A percentile compares a stretch with the other conserved stretches of the same genome.
Conservation (phyloP, 441 rosid genomes). For the Gossypium gossypioides region DNA sequence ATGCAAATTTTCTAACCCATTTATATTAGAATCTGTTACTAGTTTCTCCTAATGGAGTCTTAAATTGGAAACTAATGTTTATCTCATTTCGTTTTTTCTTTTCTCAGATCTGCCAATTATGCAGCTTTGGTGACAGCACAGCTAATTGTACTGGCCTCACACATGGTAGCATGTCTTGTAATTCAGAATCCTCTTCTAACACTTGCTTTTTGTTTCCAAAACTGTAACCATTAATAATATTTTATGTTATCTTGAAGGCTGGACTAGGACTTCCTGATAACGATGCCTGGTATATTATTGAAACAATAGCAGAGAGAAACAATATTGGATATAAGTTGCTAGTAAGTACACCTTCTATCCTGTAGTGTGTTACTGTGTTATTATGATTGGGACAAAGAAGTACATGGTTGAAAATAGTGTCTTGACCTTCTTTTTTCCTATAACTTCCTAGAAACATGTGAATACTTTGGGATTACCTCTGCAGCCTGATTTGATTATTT, state of each 20-base stretch:
- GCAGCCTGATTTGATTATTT: slow-evolving; percentile 3
- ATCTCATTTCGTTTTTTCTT: slow-evolving; percentile 13
- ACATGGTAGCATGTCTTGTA: slow-evolving; percentile 55
- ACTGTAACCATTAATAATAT: slow-evolving; percentile 8
- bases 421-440: neutral
- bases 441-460: neutral
- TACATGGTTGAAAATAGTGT: slow-evolving; percentile 4
- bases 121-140: slow-evolving; percentile 76
- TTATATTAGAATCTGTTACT: neutral
- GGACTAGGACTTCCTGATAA: slow-evolving; percentile 90
- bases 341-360: slow-evolving; percentile 37
- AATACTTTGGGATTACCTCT: neutral
- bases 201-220: neutral
- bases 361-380: slow-evolving; percentile 18
- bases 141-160: slow-evolving; percentile 76
- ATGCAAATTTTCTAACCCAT: neutral
- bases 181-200: slow-evolving; percentile 4
- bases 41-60: neutral
- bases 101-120: slow-evolving; percentile 75
- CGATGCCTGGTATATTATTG: slow-evolving; percentile 92
- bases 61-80: slow-evolving; percentile 5
- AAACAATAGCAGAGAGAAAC: slow-evolving; percentile 81
- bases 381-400: neutral
- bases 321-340: slow-evolving; percentile 72
- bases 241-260: slow-evolving; percentile 46